phyloP scores from a whole-genome alignment of 768 basidiomycete species.

The Mycena rebaudengoi region DNA sequence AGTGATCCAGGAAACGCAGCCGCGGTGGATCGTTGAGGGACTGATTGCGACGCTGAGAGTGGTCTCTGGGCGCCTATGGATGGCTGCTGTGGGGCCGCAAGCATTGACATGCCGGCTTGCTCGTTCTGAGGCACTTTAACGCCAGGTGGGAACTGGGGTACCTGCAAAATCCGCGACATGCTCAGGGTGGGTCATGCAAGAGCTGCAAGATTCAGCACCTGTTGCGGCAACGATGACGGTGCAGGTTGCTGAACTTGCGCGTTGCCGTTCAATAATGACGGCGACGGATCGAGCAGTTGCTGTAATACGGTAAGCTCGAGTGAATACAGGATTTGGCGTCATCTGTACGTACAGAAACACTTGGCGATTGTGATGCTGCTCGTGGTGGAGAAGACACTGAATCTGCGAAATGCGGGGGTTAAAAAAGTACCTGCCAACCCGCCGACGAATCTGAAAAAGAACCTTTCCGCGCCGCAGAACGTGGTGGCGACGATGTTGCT shows the following conservation, averaged over 20 bases:
- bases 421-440: slow-evolving; percentile 33
- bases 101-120: slow-evolving; percentile 38
- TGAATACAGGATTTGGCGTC: background rate
- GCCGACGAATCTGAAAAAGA: slow-evolving; percentile 23
- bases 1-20: slow-evolving; percentile 82
- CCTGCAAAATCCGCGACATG: no score
- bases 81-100: slow-evolving; percentile 39
- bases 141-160: slow-evolving; percentile 73
- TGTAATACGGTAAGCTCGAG: slow-evolving; percentile 32
- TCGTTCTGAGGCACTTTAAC: slow-evolving; percentile 65
- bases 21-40: slow-evolving; percentile 49
- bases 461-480: slow-evolving; percentile 58
- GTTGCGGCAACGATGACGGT: slow-evolving; percentile 53
- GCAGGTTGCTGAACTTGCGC: slow-evolving; percentile 43
- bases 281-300: slow-evolving; percentile 45
- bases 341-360: slow-evolving; percentile 47
- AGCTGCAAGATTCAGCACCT: slow-evolving; percentile 44
- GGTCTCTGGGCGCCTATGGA: slow-evolving; percentile 58
- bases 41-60: slow-evolving; percentile 59
- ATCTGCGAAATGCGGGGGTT: slow-evolving; percentile 44
- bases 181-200: no score
- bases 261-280: slow-evolving; percentile 37
- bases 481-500: slow-evolving; percentile 70
- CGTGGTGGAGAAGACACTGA: slow-evolving; percentile 54
- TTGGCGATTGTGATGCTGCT: slow-evolving; percentile 51